These are phyloP conservation scores for Aspergillus wentii DNA, from an alignment of 495 filamentous ascomycete genomes.

Conservation along the genomic window DNA sequence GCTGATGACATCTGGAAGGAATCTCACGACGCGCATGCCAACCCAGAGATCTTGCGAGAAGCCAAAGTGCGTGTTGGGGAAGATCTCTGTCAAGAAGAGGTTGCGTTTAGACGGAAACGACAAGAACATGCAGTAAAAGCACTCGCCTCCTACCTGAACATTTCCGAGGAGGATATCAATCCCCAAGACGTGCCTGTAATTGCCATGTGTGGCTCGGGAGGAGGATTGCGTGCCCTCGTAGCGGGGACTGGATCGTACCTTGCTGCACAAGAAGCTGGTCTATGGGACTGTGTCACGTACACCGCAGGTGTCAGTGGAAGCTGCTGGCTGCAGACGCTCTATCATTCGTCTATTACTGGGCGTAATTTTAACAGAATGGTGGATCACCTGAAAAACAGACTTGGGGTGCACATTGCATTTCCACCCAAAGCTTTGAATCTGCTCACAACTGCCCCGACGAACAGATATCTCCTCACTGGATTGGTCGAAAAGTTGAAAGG, in stretches of 20 bases:
- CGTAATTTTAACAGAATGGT: constrained; percentile 62
- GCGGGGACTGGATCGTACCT: constrained; percentile 82
- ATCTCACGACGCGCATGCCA: constrained; percentile 71
- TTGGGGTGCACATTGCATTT: constrained; percentile 86
- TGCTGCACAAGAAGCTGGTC: constrained; percentile 72
- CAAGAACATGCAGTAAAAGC: constrained; percentile 61
- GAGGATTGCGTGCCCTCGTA: constrained; percentile 83
- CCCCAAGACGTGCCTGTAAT: constrained; percentile 90
- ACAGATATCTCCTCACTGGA: constrained; percentile 84
- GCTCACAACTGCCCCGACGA: constrained; percentile 77
- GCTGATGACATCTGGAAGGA: constrained; percentile 92
- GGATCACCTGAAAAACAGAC: constrained; percentile 76
- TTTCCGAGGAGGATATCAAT: constrained; percentile 76
- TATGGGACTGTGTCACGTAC: constrained; percentile 92
- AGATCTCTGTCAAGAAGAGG: constrained; percentile 81
- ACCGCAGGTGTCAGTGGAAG: constrained; percentile 92
- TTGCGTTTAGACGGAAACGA: constrained; percentile 60
- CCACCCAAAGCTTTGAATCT: constrained; percentile 76
- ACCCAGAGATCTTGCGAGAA: constrained; percentile 79
- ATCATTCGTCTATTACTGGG: constrained; percentile 73
- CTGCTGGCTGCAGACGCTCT: constrained; percentile 91
- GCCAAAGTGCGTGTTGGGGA: constrained; percentile 76
- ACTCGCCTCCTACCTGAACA: constrained; percentile 72
- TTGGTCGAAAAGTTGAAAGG: constrained; percentile 86
- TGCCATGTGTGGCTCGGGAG: constrained; percentile 89